Percentiles rank a stretch among this genome's conserved stretches.
phyloP scores from a whole-genome alignment of 2,329 filamentous ascomycete genomes.

The Claviceps sp. region DNA sequence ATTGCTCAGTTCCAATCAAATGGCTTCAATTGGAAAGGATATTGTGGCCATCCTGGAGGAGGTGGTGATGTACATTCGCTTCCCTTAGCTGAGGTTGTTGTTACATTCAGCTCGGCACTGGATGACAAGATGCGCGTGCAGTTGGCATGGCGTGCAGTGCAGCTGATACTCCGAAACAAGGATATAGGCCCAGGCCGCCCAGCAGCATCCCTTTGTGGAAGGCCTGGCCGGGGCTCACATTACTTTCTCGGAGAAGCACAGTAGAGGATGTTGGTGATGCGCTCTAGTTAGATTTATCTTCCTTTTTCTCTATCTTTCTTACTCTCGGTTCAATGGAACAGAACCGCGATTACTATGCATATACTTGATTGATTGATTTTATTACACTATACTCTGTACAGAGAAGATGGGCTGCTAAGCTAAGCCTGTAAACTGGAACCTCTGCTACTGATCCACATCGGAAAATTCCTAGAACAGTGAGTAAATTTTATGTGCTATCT shows the following conservation, averaged over 20 bases:
- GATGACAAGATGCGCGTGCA: constrained; percentile 37
- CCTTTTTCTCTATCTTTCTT: too few relatives aligned
- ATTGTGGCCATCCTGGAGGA: constrained; percentile 29
- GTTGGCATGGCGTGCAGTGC: constrained; percentile 15
- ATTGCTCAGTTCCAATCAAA: constrained; percentile 72
- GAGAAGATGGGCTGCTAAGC: too few relatives aligned
- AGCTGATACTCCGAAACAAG: constrained; percentile 43
- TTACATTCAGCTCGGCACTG: constrained; percentile 39
- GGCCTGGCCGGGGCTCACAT: not conserved
- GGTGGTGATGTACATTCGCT: constrained; percentile 42
- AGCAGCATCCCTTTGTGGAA: constrained; percentile 32
- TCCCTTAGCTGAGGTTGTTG: constrained; percentile 51
- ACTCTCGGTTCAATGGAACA: too few relatives aligned
- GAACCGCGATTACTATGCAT: too few relatives aligned
- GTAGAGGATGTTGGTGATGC: too few relatives aligned
- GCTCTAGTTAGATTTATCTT: too few relatives aligned
- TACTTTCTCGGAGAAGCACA: not conserved
- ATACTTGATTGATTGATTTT: too few relatives aligned
- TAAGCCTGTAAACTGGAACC: too few relatives aligned
- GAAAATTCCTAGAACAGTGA: too few relatives aligned
- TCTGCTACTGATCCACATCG: too few relatives aligned
- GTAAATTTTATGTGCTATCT: too few relatives aligned
- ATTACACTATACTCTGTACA: too few relatives aligned
- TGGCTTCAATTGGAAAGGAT: constrained; percentile 51
- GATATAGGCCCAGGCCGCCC: constrained; percentile 57